These are phyloP conservation scores for Vachellia collinsii DNA, from an alignment of 306 rosid genomes.

Conservation along the genomic window DNA sequence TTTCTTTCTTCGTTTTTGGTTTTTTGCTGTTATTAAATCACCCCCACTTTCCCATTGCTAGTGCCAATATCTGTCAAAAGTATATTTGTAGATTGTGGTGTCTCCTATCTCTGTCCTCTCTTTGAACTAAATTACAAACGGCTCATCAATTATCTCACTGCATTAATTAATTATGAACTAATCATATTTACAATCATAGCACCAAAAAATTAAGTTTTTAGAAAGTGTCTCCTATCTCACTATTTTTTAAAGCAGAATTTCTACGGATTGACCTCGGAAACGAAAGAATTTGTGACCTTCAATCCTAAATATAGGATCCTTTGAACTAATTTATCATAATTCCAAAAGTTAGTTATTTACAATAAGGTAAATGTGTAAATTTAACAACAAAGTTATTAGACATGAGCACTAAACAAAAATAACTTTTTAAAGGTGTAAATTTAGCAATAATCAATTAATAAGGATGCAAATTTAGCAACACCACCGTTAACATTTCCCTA, in stretches of 20 bases:
- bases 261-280: background rate
- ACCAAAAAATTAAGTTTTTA: background rate
- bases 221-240: too few species aligned
- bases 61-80: constrained; percentile 10
- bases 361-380: too few species aligned
- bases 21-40: constrained; percentile 1
- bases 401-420: too few species aligned
- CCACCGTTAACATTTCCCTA: too few species aligned
- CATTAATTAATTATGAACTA: background rate
- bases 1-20: background rate
- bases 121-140: background rate
- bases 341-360: too few species aligned
- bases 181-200: background rate
- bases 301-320: too few species aligned
- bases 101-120: background rate
- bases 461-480: too few species aligned
- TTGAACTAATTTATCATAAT: too few species aligned
- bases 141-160: background rate
- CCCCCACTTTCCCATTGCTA: constrained; percentile 28
- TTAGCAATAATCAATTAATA: too few species aligned
- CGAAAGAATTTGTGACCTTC: background rate
- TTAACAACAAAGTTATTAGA: too few species aligned
- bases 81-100: background rate
- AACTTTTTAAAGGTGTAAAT: too few species aligned
- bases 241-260: background rate